phyloP scores from a whole-genome alignment of 2,329 filamentous ascomycete species.

The Talaromyces piceae region DNA sequence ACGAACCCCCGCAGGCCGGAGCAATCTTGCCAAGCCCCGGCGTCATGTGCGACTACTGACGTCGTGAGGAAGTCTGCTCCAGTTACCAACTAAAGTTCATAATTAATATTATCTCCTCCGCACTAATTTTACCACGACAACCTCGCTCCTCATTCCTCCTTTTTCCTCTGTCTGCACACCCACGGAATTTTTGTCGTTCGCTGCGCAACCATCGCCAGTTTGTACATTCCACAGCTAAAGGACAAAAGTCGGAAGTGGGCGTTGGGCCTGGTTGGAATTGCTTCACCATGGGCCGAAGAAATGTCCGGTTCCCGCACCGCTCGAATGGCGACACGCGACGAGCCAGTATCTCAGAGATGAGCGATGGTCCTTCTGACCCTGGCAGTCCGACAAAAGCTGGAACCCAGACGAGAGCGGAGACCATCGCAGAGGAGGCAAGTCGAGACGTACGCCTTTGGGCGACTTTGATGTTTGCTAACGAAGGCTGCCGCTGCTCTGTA shows the following conservation, averaged over 20 bases:
- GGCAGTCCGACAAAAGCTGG: neutral
- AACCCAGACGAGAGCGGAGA: slow-evolving; percentile 18
- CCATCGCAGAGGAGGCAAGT: slow-evolving; percentile 30
- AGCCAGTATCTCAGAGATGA: slow-evolving; percentile 10
- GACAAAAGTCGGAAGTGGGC: neutral
- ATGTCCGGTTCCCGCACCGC: slow-evolving; percentile 11
- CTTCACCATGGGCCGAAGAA: slow-evolving; percentile 11
- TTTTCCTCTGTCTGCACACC: neutral
- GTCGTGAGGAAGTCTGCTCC: neutral
- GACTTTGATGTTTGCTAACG: too few relatives aligned
- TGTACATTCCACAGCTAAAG: neutral
- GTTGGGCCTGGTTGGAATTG: neutral
- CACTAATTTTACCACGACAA: neutral
- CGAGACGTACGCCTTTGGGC: neutral
- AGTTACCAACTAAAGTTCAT: too few relatives aligned
- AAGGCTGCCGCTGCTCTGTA: slow-evolving; percentile 10
- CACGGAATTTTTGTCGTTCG: neutral
- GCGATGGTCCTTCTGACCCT: slow-evolving; percentile 5
- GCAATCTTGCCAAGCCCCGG: slow-evolving; percentile 1
- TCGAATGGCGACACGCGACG: slow-evolving; percentile 11
- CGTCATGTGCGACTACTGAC: neutral
- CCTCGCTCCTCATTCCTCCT: neutral
- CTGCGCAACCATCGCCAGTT: neutral
- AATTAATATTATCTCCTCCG: neutral
- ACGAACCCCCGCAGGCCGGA: neutral